Evolutionary conservation across 2,329 filamentous ascomycete genomes (phyloP), one percentile per base, ranked within the genome.

Genomic region (Mycosphaerella arachidis): DNA sequence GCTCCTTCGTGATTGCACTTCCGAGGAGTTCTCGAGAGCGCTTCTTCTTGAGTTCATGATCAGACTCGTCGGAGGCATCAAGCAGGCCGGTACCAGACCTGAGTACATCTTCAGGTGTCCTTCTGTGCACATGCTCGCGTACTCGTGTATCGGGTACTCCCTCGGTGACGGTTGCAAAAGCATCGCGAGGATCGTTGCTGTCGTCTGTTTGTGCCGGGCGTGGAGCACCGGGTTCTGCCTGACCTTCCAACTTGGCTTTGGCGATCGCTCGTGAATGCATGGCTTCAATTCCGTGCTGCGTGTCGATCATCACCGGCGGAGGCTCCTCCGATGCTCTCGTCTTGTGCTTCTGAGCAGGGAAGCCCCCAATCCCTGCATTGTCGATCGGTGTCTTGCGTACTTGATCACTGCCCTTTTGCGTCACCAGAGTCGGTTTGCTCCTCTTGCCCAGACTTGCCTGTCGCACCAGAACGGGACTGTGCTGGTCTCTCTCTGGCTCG

Each of bases 391-490:
- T 52, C 50, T 60, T 66, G n/a, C 63, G 59, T 31, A 70, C 58
- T 3, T 59, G 59, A 13, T 80, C 78, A 1, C 72, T 70, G 43
- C 76, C 79, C 63, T 75, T 78, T 58, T 81, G 79, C 0, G 76
- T 80, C 57, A 77, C 80, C 62, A 81, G 64, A 7, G 76, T 78
- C 6, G 79, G 79, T 63, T 76, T 79, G 16, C 74, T 77, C 56
- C 77, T 74, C 63, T 77, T 74, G 16, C 79, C 79, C 29, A 81
- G 62, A 68, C 79, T 81, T 9, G 79, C 79, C 65, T 81, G 76
- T 56, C 79, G 71, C 46, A 81, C 75, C n/a, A 79, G 43, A 1
- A 62, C 58, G 10, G 62, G 55, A 27, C 55, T 43, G 45, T 63
- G 45, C 24, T 53, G 30, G 24, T 45, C 56, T 8, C 48, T 37